Conservation (phyloP, 495 filamentous ascomycete genomes). For the Xylaria flabelliformis region DNA sequence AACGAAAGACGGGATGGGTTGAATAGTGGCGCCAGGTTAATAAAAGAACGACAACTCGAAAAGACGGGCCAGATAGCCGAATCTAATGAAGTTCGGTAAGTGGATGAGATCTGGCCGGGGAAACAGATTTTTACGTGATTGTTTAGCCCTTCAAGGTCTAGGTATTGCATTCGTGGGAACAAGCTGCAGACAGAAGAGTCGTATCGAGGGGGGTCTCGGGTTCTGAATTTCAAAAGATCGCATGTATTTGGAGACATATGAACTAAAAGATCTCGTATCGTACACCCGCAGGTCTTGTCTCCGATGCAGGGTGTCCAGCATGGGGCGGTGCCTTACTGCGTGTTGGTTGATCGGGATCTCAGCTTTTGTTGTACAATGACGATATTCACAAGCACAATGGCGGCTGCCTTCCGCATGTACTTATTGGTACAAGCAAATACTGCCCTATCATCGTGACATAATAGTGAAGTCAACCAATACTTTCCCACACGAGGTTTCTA, state of each 20-base stretch:
- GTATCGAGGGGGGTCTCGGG: slow-evolving; percentile 20
- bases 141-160: slow-evolving; percentile 25
- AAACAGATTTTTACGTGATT: slow-evolving; percentile 13
- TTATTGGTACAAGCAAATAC: background rate
- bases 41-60: slow-evolving; percentile 16
- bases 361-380: background rate
- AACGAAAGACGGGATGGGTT: background rate
- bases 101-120: slow-evolving; percentile 15
- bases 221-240: background rate
- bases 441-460: background rate
- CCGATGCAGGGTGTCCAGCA: slow-evolving; percentile 16
- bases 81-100: background rate
- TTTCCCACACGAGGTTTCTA: background rate
- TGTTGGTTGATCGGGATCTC: slow-evolving; percentile 7
- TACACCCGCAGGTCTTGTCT: slow-evolving; percentile 11
- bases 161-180: slow-evolving; percentile 21
- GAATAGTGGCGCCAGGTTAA: background rate
- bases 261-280: slow-evolving; percentile 4
- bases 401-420: slow-evolving; percentile 3
- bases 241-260: slow-evolving; percentile 21
- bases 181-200: slow-evolving; percentile 29
- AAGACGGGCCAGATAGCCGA: slow-evolving; percentile 3
- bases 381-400: background rate
- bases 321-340: slow-evolving; percentile 4
- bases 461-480: background rate